phyloP scores from a whole-genome alignment of 805 yeast genomes.

The Monosporozyma yasuniensis region DNA sequence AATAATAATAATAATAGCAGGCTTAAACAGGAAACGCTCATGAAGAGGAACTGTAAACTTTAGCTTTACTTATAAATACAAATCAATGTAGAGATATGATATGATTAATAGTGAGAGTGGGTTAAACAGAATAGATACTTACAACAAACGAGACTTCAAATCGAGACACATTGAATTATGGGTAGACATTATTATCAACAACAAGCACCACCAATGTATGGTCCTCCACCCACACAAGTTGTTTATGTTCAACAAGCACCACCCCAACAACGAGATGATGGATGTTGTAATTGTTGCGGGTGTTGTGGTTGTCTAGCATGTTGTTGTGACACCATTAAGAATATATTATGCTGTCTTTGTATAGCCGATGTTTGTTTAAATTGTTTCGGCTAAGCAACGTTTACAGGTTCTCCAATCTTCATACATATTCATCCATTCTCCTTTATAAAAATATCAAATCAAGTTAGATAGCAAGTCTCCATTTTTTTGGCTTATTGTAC shows the following conservation, averaged over 20 bases:
- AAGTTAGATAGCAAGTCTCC: background rate
- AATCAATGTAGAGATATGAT: background rate
- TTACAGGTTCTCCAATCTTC: slow-evolving; percentile 20
- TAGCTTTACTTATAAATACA: background rate
- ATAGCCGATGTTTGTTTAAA: slow-evolving; percentile 20
- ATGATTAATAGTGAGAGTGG: background rate
- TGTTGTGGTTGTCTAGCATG: slow-evolving; percentile 2
- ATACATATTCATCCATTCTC: slow-evolving; percentile 18
- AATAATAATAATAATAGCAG: too few species aligned
- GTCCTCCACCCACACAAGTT: slow-evolving; percentile 25
- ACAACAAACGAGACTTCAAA: background rate
- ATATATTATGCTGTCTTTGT: slow-evolving; percentile 19
- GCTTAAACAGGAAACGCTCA: background rate
- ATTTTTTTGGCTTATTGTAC: too few species aligned
- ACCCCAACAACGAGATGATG: slow-evolving; percentile 9
- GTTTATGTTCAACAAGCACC: slow-evolving; percentile 22
- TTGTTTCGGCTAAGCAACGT: background rate
- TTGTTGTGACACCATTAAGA: slow-evolving; percentile 7
- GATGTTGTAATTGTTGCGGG: slow-evolving; percentile 20
- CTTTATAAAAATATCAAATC: too few species aligned
- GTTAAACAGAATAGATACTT: background rate
- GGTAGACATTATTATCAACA: slow-evolving; percentile 6
- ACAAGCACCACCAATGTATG: slow-evolving; percentile 22
- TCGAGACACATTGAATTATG: background rate
- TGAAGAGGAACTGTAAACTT: background rate